Conservation (phyloP, 257 asterid genomes). For the Capsicum pubescens region DNA sequence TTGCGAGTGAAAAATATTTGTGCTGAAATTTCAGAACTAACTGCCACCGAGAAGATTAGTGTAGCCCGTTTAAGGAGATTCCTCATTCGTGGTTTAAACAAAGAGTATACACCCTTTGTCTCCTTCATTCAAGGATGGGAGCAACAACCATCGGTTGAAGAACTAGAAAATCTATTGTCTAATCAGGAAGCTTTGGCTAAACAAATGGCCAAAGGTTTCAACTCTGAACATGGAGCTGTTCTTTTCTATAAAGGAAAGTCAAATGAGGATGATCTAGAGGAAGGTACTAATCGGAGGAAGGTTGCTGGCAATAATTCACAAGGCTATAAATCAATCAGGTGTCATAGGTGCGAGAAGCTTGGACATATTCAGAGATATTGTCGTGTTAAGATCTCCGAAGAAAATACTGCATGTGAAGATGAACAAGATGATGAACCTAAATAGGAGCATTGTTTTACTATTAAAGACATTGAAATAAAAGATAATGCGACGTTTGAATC, state of each 20-base stretch:
- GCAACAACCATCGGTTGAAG: background rate
- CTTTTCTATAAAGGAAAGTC: slow-evolving; percentile 23
- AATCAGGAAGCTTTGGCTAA: slow-evolving; percentile 38
- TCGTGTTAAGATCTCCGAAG: slow-evolving; percentile 28
- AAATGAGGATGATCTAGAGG: background rate
- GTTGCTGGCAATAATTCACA: background rate
- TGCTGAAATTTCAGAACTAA: slow-evolving; percentile 30
- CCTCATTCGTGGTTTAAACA: too few relatives aligned
- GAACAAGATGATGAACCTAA: background rate
- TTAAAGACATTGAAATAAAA: slow-evolving; percentile 15
- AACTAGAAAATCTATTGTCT: slow-evolving; percentile 25
- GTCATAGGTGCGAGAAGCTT: slow-evolving; percentile 8
- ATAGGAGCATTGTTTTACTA: slow-evolving; percentile 31
- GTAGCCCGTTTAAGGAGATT: too few relatives aligned
- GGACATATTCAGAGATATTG: slow-evolving; percentile 36
- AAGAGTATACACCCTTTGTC: too few relatives aligned
- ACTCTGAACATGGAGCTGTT: background rate
- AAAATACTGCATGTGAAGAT: background rate
- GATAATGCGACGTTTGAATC: background rate
- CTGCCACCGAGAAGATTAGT: background rate
- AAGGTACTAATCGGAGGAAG: background rate
- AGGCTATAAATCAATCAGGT: background rate
- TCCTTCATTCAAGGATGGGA: background rate
- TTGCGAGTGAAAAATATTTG: slow-evolving; percentile 5
- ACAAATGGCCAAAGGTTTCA: slow-evolving; percentile 30